These are phyloP conservation scores for Nakaseomyces uthaithaninus DNA, from an alignment of 1,139 yeast species.

Conservation along the genomic window DNA sequence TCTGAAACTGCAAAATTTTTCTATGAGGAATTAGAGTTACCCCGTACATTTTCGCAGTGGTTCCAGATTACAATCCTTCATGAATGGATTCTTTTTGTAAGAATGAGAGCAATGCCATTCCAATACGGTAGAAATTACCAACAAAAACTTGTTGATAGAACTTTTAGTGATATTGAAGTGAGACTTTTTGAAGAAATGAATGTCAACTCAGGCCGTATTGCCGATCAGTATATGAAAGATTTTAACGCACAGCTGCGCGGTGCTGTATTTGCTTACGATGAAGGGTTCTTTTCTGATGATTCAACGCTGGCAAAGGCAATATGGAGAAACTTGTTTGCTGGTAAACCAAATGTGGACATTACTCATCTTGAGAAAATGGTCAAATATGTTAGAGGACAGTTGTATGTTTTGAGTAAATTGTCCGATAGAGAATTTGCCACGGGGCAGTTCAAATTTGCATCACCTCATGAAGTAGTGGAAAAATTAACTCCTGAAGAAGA, in stretches of 20 bases:
- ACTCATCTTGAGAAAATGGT: conserved; percentile 81
- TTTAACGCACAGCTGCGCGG: conserved; percentile 89
- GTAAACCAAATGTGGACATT: conserved; percentile 72
- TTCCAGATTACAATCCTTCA: conserved; percentile 85
- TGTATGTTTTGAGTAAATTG: conserved; percentile 76
- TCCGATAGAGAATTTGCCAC: conserved; percentile 88
- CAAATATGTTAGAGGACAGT: conserved; percentile 79
- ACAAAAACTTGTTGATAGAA: conserved; percentile 81
- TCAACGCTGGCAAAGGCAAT: conserved; percentile 79
- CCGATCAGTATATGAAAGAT: conserved; percentile 81
- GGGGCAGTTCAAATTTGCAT: conserved; percentile 77
- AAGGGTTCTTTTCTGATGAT: conserved; percentile 77
- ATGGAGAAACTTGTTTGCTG: conserved; percentile 88
- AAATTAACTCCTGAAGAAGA: conserved; percentile 61
- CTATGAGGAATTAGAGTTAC: conserved; percentile 73
- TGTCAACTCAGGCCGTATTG: conserved; percentile 73
- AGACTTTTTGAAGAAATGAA: conserved; percentile 80
- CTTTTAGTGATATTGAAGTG: conserved; percentile 82
- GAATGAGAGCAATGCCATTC: conserved; percentile 95
- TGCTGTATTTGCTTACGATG: conserved; percentile 83
- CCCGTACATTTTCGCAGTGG: conserved; percentile 88
- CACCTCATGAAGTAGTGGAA: conserved; percentile 74
- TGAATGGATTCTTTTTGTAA: conserved; percentile 84
- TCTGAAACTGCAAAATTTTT: conserved; percentile 60
- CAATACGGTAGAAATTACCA: conserved; percentile 84